phyloP scores from a whole-genome alignment of 192 early-diverging fungal genomes.

The Phlyctochytrium arcticum region DNA sequence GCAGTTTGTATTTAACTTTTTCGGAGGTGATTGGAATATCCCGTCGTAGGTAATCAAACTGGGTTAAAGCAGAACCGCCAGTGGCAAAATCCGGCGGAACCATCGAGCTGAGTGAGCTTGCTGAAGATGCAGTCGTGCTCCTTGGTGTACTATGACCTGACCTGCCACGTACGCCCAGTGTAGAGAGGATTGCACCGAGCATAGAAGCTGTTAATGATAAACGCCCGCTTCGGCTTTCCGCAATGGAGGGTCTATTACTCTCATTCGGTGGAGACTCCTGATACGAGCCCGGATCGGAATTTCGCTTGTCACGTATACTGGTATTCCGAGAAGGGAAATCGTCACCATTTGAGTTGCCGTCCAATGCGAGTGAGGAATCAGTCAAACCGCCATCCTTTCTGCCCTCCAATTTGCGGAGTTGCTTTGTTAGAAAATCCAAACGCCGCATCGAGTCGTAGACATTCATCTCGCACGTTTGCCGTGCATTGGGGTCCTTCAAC shows the following conservation, averaged over 20 bases:
- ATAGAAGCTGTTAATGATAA: slow-evolving; percentile 24
- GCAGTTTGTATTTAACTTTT: slow-evolving; percentile 67
- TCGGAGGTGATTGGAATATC: slow-evolving; percentile 45
- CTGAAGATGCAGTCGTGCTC: slow-evolving; percentile 19
- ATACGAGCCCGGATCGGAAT: slow-evolving; percentile 24
- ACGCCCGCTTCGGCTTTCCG: neutral
- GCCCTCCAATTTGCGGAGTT: slow-evolving; percentile 32
- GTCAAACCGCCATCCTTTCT: neutral
- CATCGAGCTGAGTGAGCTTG: slow-evolving; percentile 25
- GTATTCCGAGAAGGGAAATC: neutral
- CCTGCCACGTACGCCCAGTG: slow-evolving; percentile 16
- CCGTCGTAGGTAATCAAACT: slow-evolving; percentile 39
- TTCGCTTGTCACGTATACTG: neutral
- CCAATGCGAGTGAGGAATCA: neutral
- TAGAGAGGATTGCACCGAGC: slow-evolving; percentile 15
- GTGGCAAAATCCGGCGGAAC: neutral
- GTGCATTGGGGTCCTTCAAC: slow-evolving; percentile 66
- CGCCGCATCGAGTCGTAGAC: slow-evolving; percentile 39
- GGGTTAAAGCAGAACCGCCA: neutral
- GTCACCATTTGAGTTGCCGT: neutral
- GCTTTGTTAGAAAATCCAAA: slow-evolving; percentile 29
- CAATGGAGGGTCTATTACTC: neutral
- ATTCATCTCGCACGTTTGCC: slow-evolving; percentile 68
- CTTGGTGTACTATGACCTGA: slow-evolving; percentile 10
- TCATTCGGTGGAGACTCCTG: neutral